These are phyloP conservation scores for Beauveria sp. DNA, from an alignment of 2,329 filamentous ascomycete genomes.

Conservation along the genomic window DNA sequence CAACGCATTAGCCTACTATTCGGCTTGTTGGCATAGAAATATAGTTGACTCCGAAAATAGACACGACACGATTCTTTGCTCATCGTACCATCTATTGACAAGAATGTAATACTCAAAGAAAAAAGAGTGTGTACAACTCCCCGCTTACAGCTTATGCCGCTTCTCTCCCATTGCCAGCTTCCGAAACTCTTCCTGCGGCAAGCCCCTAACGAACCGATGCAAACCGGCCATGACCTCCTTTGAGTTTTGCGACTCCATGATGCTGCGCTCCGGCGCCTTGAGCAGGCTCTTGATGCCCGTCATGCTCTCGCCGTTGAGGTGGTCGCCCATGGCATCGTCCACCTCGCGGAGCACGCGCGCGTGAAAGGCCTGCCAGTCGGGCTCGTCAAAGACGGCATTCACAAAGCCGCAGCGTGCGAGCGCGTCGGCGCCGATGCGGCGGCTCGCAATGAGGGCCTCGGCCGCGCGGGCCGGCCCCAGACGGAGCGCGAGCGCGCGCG, in stretches of 20 bases:
- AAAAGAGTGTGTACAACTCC: not conserved
- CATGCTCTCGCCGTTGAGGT: constrained; percentile 73
- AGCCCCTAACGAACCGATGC: constrained; percentile 68
- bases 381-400: constrained; percentile 68
- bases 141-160: constrained; percentile 74
- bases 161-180: constrained; percentile 83
- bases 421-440: constrained; percentile 64
- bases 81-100: not conserved
- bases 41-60: not conserved
- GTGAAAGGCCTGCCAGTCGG: constrained; percentile 62
- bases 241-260: constrained; percentile 69
- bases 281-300: constrained; percentile 80
- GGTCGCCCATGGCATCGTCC: constrained; percentile 68
- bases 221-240: constrained; percentile 80
- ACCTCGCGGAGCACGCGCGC: constrained; percentile 69
- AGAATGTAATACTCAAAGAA: too few relatives aligned
- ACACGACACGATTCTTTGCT: not conserved
- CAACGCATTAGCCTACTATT: constrained; percentile 76
- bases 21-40: constrained; percentile 53
- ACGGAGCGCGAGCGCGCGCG: constrained; percentile 67
- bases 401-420: constrained; percentile 73
- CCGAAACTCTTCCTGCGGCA: constrained; percentile 82
- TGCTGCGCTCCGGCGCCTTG: constrained; percentile 61
- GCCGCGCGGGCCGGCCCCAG: constrained; percentile 78
- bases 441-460: constrained; percentile 88